Evolutionary conservation across 176 grass and related monocot genomes (phyloP).

Genomic region (Zoysia japonica): DNA sequence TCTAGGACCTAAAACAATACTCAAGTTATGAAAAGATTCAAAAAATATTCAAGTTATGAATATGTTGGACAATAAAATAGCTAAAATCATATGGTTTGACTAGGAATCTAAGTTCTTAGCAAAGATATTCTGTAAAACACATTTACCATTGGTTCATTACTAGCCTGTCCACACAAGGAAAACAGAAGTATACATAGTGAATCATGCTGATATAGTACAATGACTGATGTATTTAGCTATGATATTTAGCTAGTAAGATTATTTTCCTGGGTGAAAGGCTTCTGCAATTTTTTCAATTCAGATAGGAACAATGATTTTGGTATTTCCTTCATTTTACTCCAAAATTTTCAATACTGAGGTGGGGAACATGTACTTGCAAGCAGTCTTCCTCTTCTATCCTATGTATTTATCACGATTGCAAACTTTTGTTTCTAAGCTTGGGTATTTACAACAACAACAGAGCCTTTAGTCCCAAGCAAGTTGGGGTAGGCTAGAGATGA

Average conservation of each 20-base stretch:
- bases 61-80: neutral
- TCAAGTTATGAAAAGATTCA: neutral
- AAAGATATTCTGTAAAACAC: neutral
- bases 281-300: neutral
- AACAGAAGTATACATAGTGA: neutral
- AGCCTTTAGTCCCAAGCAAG: too few species aligned
- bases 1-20: neutral
- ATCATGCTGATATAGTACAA: neutral
- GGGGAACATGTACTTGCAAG: neutral
- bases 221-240: neutral
- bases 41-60: neutral
- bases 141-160: neutral
- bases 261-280: neutral
- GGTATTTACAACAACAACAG: too few species aligned
- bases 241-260: neutral
- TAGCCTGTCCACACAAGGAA: neutral
- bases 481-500: too few species aligned
- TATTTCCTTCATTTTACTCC: neutral
- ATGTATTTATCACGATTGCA: neutral
- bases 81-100: constrained; percentile 3
- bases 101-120: constrained; percentile 9
- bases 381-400: neutral
- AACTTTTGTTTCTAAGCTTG: neutral
- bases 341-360: neutral
- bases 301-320: neutral